Evolutionary conservation across 148 eudicot species (phyloP), one percentile per base, ranked within the genome.

Genomic region (Fagopyrum tataricum): DNA sequence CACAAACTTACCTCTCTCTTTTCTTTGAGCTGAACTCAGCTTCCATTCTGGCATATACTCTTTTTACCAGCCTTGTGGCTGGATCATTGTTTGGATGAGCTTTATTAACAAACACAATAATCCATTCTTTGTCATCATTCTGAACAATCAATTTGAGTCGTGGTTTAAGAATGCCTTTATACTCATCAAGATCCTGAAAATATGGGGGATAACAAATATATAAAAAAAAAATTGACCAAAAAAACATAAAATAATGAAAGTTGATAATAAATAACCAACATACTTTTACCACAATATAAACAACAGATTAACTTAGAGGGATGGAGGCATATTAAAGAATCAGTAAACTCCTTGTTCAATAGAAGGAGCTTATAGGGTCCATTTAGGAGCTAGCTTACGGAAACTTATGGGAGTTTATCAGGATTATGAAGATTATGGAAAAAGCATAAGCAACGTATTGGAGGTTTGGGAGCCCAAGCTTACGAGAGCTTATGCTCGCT

Each of bases 21-120:
- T 95, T 95, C 84, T 90, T 95, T 66, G 98, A 88, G 86, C 96
- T 95, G 80, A 95, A 95, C 80, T 95, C 98, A 64, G 91, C 98
- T 82, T 95, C 98, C 78, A 95, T 78, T 82, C 81, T 91, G 70
- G 97, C 90, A 83, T 91, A 95, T 53, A 95, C 96, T 86, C 86
- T 95, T 80, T 91, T 95, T 43, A 97, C 96, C 97, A 95, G 89
- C 80, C 91, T 95, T 74, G 89, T 86, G 68, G 97, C 96, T 78
- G 82, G 96, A 85, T 95, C 98, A 76, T 90, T 91, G 82, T 86
- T 93, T 67, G 97, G 91, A 77, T 82, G 90, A 75, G 99, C 97
- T 82, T 83, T 90, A 83, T 93, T 87, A 77, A 95, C 97, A 73
- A 90, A 95, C 24, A 95, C 93, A 78, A 95, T 90, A 83, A 95